Base-by-base conservation (phyloP, 2,329 filamentous ascomycete species). In the Colletotrichum kahawae region DNA sequence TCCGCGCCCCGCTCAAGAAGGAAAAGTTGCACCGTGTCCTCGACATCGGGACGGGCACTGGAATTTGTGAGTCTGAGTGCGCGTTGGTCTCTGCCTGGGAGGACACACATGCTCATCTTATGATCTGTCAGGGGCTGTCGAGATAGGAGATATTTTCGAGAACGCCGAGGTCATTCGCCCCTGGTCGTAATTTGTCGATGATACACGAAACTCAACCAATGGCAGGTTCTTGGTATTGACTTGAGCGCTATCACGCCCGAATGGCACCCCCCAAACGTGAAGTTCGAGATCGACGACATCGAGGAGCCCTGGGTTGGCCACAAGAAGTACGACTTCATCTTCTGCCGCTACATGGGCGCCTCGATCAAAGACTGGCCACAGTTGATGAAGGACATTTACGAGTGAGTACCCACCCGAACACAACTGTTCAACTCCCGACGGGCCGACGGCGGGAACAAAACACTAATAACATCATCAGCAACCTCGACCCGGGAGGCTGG, bases 261-360 rank as follows among this genome's bases (percentile, higher is more conserved):
- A 1, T 83, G 80, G 81, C 77, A 18, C 1, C 93, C 94, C 1
- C 89, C 87, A 33, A 94, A 94, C 78, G 90, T 92, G 74, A 87
- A 89, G 73, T 94, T 94, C 78, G 87, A 92, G 73, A 88, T 94
- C 43, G 92, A 94, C 80, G 92, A 94, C 79, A 89, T 90, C 34
- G 90, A 92, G 79, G 85, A 88, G 27, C 77, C 81, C 21, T 87
- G 85, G 85, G 82, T 85, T 76, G 85, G 82, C 79, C 34, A 48
- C n/a, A 79, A 82, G 43, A 79, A 80, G 66, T 84, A 82, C 70
- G 81, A 82, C 71, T 83, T 79, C 75, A 81, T 86, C 78, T 81
- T 83, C 34, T 75, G 72, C 48, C 75, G 75, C 0, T 75, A 75
- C 73, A 73, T 77, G 73, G 69, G 64, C 4, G 69, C 59, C 12